A percentile compares a stretch with the other conserved stretches of the same genome.
Evolutionary conservation across 176 grass and related monocot species (phyloP).

Genomic region (Rhipidocladum racemiflorum): DNA sequence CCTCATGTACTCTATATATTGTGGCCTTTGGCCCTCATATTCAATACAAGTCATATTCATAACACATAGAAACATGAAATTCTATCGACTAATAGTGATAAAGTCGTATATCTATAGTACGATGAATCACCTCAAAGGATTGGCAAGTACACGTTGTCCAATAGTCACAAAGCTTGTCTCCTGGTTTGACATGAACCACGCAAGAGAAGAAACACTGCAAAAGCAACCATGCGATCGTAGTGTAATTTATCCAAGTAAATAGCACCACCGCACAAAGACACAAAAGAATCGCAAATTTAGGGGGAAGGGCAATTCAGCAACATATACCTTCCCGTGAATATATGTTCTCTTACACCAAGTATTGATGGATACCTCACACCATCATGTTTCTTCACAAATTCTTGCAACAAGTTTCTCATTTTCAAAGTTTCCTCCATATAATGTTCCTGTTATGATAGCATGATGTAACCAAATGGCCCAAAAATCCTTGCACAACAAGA

Average conservation of each 20-base stretch:
- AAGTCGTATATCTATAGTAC: neutral
- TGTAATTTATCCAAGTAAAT: slow-evolving; percentile 4
- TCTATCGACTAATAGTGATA: neutral
- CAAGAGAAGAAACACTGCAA: slow-evolving; percentile 97
- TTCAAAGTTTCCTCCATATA: slow-evolving; percentile 97
- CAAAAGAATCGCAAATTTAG: neutral
- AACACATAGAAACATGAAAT: slow-evolving; percentile 18
- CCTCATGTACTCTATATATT: too few relatives aligned
- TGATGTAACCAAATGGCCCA: neutral
- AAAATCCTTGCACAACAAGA: neutral
- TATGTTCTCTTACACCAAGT: slow-evolving; percentile 96
- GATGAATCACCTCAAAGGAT: slow-evolving; percentile 84
- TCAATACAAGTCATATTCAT: too few relatives aligned
- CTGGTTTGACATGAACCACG: slow-evolving; percentile 99
- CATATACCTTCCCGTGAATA: slow-evolving; percentile 84
- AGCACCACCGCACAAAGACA: neutral
- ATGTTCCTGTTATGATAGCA: slow-evolving; percentile 58
- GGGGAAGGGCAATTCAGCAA: neutral
- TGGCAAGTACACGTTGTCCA: slow-evolving; percentile 88
- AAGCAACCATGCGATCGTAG: slow-evolving; percentile 26
- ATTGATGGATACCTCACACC: slow-evolving; percentile 91
- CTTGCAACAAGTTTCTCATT: slow-evolving; percentile 98
- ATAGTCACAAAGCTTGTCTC: slow-evolving; percentile 99
- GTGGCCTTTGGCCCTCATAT: too few relatives aligned
- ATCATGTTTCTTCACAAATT: slow-evolving; percentile 90